Conservation (phyloP, 495 filamentous ascomycete species). For the Hyphodiscus hymeniophilus region DNA sequence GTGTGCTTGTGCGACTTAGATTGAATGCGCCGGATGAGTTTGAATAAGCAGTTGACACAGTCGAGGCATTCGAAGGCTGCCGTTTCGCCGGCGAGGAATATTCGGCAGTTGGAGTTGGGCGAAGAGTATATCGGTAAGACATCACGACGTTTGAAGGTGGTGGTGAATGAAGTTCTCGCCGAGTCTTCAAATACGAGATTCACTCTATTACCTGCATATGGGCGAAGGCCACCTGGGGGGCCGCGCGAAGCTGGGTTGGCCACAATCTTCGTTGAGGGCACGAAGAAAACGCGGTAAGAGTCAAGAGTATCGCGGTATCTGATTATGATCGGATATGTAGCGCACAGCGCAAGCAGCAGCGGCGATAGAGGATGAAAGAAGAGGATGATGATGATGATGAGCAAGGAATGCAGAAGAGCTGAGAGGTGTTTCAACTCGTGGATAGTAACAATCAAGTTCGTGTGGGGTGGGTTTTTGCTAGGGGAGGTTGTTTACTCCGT, state of each 20-base stretch:
- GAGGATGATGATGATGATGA: slow-evolving; percentile 1
- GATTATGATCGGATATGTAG: slow-evolving; percentile 1
- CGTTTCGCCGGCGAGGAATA: slow-evolving; percentile 51
- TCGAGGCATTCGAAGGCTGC: slow-evolving; percentile 72
- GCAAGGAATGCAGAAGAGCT: slow-evolving; percentile 5
- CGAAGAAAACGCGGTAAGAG: background rate
- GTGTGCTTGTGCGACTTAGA: slow-evolving; percentile 64
- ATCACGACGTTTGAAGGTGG: slow-evolving; percentile 25
- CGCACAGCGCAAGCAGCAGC: slow-evolving; percentile 21
- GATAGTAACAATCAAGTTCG: slow-evolving; percentile 7
- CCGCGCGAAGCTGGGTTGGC: background rate
- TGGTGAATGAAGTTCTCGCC: slow-evolving; percentile 1
- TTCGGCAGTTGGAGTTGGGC: slow-evolving; percentile 57
- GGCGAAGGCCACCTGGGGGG: slow-evolving; percentile 5
- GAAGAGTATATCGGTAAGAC: slow-evolving; percentile 49
- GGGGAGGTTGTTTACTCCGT: background rate
- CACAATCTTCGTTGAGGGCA: background rate
- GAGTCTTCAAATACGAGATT: slow-evolving; percentile 1
- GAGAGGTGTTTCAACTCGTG: slow-evolving; percentile 9
- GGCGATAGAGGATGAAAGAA: slow-evolving; percentile 5
- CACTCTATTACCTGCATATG: slow-evolving; percentile 15
- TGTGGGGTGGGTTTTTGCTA: slow-evolving; percentile 4
- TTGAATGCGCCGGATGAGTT: slow-evolving; percentile 55
- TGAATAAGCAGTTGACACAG: slow-evolving; percentile 69
- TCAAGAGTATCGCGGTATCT: background rate